Conservation (phyloP, 2,329 filamentous ascomycete genomes). For the Cordyceps fumosorosea region DNA sequence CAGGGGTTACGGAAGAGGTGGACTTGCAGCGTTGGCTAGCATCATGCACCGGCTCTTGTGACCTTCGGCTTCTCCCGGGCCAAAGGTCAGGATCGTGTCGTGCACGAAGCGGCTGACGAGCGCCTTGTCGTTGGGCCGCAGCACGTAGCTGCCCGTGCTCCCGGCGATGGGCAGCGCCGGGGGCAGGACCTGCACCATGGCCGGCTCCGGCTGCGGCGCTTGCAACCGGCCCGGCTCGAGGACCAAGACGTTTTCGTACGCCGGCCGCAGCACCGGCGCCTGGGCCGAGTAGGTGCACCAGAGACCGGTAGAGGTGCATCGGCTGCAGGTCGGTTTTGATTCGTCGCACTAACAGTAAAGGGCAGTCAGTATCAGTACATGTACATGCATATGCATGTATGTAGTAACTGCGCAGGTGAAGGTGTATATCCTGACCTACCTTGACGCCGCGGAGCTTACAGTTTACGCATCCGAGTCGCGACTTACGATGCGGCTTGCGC, state of each 20-base stretch:
- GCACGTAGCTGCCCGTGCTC: not conserved
- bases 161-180: not conserved
- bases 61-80: not conserved
- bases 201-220: not conserved
- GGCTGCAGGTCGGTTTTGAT: constrained; percentile 2
- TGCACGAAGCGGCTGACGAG: constrained; percentile 7
- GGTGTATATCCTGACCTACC: not conserved
- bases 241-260: constrained; percentile 2
- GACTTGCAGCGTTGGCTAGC: not conserved
- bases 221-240: not conserved
- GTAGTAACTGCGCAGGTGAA: too few relatives aligned
- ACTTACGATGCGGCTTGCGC: constrained; percentile 3
- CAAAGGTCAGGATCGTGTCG: constrained; percentile 2
- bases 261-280: not conserved
- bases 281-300: constrained; percentile 1
- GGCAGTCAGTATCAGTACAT: not conserved
- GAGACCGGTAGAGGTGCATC: not conserved
- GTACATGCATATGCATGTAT: too few relatives aligned
- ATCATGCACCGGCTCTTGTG: not conserved
- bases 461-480: not conserved
- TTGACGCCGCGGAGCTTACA: constrained; percentile 7
- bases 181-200: not conserved
- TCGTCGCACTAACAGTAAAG: not conserved
- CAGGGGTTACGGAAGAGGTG: too few relatives aligned
- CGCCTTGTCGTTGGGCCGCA: not conserved